Conservation (phyloP, 345 rosid genomes). For the Moringa oleifera region DNA sequence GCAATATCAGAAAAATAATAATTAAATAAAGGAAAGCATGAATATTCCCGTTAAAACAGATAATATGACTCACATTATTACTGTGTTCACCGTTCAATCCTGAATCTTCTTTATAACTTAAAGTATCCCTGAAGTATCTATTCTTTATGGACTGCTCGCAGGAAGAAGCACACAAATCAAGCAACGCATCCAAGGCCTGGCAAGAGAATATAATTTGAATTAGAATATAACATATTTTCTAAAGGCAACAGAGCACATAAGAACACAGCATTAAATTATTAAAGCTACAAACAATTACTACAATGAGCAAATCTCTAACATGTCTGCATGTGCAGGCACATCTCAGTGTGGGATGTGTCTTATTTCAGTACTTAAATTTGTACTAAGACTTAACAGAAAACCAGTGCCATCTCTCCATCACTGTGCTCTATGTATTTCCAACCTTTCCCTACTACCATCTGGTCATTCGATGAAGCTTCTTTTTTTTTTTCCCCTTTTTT, state of each 20-base stretch:
- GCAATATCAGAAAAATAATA: too few species aligned
- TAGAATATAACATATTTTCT: background rate
- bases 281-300: background rate
- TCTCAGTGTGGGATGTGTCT: background rate
- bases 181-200: slow-evolving; percentile 74
- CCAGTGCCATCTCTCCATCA: too few species aligned
- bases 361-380: too few species aligned
- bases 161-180: slow-evolving; percentile 59
- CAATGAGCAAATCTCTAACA: background rate
- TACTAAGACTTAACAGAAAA: too few species aligned
- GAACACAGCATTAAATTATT: slow-evolving; percentile 1
- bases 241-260: background rate
- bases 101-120: slow-evolving; percentile 25
- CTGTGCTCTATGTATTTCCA: too few species aligned
- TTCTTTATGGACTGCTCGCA: slow-evolving; percentile 33
- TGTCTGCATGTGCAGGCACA: too few species aligned
- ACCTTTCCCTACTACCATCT: too few species aligned
- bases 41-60: background rate
- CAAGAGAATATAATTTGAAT: slow-evolving; percentile 9
- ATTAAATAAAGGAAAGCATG: too few species aligned
- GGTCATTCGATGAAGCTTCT: too few species aligned
- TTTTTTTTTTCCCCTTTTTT: too few species aligned
- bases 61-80: slow-evolving; percentile 52
- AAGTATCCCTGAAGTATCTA: slow-evolving; percentile 14
- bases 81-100: slow-evolving; percentile 23